Evolutionary conservation across 306 rosid species (phyloP), one percentile per base, ranked within the genome.

Genomic region (Crataegus laevigata): DNA sequence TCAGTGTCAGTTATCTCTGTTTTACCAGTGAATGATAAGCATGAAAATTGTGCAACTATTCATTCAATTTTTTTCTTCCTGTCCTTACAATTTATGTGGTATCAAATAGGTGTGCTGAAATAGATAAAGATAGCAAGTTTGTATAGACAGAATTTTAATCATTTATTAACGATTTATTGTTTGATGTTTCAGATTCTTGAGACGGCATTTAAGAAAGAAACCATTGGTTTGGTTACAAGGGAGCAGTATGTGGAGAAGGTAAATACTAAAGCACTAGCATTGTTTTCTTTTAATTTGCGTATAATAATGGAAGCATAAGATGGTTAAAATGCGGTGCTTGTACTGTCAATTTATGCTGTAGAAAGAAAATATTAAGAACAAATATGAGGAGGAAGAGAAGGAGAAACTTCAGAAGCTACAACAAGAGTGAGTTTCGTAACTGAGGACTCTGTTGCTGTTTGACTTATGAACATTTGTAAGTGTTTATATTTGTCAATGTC

Each of bases 181-280:
- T 50, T 71, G 68, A 28, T 17, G 25, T 80, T 75, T 82, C 94
- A 94, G 99, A 88, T 92, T 86, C 93, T 94, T 4, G 99, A 94
- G 89, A 90, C 96, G 13, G 99, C 99, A 8, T 94, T 94, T 75
- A 94, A 94, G 91, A 94, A 92, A 76, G 99, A 94, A 84, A 92
- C 97, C 14, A 97, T 94, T 40, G 99, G 99, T 73, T 79, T 94
- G 70, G 99, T 94, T 75, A 92, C 99, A 26, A 80, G 99, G 71
- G 99, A 92, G 78, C 84, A 94, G 74, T 94, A 94, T 79, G 96
- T 94, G 13, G 97, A 92, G 86, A 94, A 94, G 99, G 99, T 94
- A 82, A 42, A 8, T 57, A n/a, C 4, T 19, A 57, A 24, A 8
- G 26, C 25, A 47, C 19, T 38, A 17, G 40, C 4, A 11, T 25